Base-by-base conservation (phyloP, 2,329 filamentous ascomycete species). In the Tolypocladium amazonense region DNA sequence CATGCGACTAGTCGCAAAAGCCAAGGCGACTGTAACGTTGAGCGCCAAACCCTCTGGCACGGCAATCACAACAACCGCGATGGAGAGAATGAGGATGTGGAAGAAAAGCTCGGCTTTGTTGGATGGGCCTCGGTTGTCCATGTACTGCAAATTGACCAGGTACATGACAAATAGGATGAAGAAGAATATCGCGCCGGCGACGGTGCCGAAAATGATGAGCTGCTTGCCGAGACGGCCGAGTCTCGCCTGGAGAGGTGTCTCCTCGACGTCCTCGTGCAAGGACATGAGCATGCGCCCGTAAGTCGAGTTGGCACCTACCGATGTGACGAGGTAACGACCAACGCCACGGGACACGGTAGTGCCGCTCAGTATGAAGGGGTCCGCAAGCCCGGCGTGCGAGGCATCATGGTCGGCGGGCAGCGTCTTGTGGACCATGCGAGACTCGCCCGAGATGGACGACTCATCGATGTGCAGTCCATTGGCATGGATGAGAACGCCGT, bases 281-380 rank as follows among this genome's bases (percentile, higher is more conserved):
- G 88, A 89, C 82, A 92, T 88, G 76, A 92, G 82, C 3, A 86
- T 91, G 67, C 89, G 89, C 59, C 89, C 89, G 67, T 89, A 86
- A 38, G 83, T 88, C 0, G 88, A 90, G 71, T 92, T 82, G 41
- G 88, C 79, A 63, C 89, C 89, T 23, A 87, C 85, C 5, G 88
- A 83, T 1, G 88, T 90, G 59, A 92, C 88, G 59, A 93, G 71
- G 71, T 90, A 92, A 4, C 83, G 85, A 12, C 90, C 89, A 9
- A 90, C 80, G 59, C 89, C 89, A 67, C 91, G 88, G 0, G 85
- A 85, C 14, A 93, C 85, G 65, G 90, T 91, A 3, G 87, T 87
- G 54, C 89, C 89, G 27, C 88, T 92, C 4, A 92, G 78, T 62
- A 93, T 91, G 71, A 93, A 93, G 0, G 89, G 89, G 65, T 92